These are phyloP conservation scores for Zygotorulaspora sp. DNA, from an alignment of 805 yeast genomes.

Conservation along the genomic window DNA sequence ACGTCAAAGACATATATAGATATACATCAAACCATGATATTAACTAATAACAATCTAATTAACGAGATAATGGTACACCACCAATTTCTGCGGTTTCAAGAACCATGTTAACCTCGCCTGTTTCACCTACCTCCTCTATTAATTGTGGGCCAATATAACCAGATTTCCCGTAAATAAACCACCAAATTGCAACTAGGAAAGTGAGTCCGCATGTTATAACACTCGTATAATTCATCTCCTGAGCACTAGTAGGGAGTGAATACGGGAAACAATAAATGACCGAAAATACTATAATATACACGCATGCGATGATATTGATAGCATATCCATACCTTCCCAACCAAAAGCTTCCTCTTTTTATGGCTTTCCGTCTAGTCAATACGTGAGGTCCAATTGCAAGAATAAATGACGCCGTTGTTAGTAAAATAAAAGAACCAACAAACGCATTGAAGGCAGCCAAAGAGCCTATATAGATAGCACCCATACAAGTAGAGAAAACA, in stretches of 20 bases:
- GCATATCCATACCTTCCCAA: constrained; percentile 9
- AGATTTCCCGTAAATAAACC: constrained; percentile 8
- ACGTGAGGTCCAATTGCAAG: constrained; percentile 6
- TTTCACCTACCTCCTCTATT: constrained; percentile 1
- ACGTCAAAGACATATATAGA: too few relatives aligned
- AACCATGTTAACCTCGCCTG: not conserved
- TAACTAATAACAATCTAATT: too few relatives aligned
- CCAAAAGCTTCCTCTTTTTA: constrained; percentile 6
- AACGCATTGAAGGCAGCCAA: constrained; percentile 9
- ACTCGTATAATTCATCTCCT: constrained; percentile 8
- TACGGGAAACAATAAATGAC: constrained; percentile 13
- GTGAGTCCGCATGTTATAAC: constrained; percentile 8
- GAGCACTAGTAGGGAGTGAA: constrained; percentile 4
- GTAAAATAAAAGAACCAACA: constrained; percentile 9
- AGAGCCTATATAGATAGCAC: constrained; percentile 11
- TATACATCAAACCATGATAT: too few relatives aligned
- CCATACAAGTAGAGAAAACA: constrained; percentile 4
- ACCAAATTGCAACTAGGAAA: constrained; percentile 9
- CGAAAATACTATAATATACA: constrained; percentile 8
- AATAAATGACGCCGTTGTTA: constrained; percentile 6
- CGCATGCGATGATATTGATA: constrained; percentile 6
- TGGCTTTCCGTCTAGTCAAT: constrained; percentile 2
- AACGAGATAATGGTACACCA: not conserved
- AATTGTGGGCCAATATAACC: constrained; percentile 4
- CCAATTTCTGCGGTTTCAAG: constrained; percentile 5